Percentiles rank a stretch among this genome's conserved stretches.
Evolutionary conservation across 208 protist species (phyloP).

Genomic region (Leishmania gerbilli): DNA sequence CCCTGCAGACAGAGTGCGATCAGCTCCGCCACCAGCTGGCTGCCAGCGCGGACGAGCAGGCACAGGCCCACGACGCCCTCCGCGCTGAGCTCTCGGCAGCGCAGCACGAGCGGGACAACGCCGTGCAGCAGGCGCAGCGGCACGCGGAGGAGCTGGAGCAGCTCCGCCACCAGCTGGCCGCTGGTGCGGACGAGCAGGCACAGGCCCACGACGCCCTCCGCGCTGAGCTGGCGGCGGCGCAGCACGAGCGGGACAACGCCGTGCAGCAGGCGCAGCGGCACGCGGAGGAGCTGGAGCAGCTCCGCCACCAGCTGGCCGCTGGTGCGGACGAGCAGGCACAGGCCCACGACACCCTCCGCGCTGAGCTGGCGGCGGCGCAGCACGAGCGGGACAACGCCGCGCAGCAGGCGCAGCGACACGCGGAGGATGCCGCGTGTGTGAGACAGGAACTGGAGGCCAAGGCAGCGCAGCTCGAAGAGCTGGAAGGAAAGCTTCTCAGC

Average conservation of each 20-base stretch:
- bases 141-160: background rate
- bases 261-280: background rate
- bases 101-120: too few species aligned
- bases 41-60: too few species aligned
- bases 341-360: background rate
- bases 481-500: background rate
- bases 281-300: background rate
- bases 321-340: conserved; percentile 6
- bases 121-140: background rate
- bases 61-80: too few species aligned
- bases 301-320: background rate
- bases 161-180: background rate
- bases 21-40: conserved; percentile 4
- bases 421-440: background rate
- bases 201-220: background rate
- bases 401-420: conserved; percentile 2
- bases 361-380: background rate
- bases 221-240: background rate
- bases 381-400: background rate
- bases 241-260: background rate
- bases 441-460: background rate
- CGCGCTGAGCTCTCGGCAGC: too few species aligned
- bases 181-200: background rate
- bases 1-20: conserved; percentile 23
- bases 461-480: background rate